Percentiles rank a stretch among this genome's conserved stretches.
Conservation (phyloP, 169 alveolate genomes). For the Prorocentrum cordatum region DNA sequence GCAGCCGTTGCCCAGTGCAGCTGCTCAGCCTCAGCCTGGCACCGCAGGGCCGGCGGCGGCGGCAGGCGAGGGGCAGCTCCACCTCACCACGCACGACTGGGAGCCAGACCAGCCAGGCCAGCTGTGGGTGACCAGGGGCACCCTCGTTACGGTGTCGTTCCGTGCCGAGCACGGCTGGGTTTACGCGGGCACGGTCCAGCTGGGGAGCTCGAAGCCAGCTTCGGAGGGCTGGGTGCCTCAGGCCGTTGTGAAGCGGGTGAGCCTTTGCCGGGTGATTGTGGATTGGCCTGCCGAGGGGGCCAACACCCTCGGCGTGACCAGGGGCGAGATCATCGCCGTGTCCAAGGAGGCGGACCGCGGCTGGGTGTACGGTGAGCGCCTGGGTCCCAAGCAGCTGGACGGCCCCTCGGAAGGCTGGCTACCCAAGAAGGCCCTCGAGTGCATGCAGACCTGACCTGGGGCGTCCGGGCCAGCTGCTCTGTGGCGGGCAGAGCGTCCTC, state of each 20-base stretch:
- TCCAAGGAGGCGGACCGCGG: conserved; percentile 69
- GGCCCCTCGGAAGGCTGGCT: conserved; percentile 52
- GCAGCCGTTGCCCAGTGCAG: background rate
- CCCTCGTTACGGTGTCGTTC: conserved; percentile 40
- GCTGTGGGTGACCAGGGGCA: conserved; percentile 33
- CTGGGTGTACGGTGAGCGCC: conserved; percentile 67
- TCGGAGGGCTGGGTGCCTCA: conserved; percentile 67
- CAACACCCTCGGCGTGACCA: conserved; percentile 33
- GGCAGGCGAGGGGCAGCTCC: background rate
- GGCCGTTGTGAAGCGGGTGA: conserved; percentile 60
- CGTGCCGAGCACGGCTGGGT: conserved; percentile 67
- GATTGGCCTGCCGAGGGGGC: conserved; percentile 65
- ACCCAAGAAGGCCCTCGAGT: conserved; percentile 27
- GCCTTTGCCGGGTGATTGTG: conserved; percentile 23
- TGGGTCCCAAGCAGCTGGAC: conserved; percentile 42
- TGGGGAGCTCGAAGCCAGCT: too few relatives aligned
- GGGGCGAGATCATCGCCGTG: conserved; percentile 53
- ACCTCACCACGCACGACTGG: conserved; percentile 58
- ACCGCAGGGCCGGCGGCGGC: background rate
- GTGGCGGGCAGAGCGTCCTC: too few relatives aligned
- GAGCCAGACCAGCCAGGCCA: conserved; percentile 57
- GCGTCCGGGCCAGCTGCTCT: too few relatives aligned
- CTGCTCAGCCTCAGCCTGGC: background rate
- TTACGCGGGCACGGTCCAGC: conserved; percentile 3
- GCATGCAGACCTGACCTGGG: too few relatives aligned